Conservation (phyloP, 768 basidiomycete species). For the Atractiella rhizophila region DNA sequence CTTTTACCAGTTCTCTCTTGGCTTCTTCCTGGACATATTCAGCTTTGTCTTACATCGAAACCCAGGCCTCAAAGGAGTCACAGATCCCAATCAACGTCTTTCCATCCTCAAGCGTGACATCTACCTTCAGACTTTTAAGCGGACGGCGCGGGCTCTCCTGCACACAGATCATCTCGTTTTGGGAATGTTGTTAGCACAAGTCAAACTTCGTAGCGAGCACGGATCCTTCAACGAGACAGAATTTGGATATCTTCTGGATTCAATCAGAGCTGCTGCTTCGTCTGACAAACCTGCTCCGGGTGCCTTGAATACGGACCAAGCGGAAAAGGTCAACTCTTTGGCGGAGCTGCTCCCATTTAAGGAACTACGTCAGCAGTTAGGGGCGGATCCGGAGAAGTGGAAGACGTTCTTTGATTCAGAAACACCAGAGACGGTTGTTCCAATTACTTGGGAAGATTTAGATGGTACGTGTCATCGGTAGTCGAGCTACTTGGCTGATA, state of each 20-base stretch:
- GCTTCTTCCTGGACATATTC: constrained; percentile 95
- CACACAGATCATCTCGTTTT: constrained; percentile 77
- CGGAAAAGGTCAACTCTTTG: constrained; percentile 40
- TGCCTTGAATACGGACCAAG: constrained; percentile 47
- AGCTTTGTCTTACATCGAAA: constrained; percentile 80
- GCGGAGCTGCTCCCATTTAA: constrained; percentile 52
- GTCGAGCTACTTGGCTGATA: not conserved
- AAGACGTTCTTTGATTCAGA: constrained; percentile 38
- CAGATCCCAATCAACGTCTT: constrained; percentile 45
- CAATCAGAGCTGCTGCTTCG: constrained; percentile 34
- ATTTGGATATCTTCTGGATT: constrained; percentile 74
- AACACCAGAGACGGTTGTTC: constrained; percentile 42
- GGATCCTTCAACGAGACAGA: constrained; percentile 37
- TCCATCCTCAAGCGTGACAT: constrained; percentile 63
- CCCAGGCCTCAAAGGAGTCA: constrained; percentile 55
- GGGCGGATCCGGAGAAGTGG: constrained; percentile 44
- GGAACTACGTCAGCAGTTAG: constrained; percentile 37
- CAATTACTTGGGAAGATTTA: constrained; percentile 43
- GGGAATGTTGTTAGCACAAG: constrained; percentile 66
- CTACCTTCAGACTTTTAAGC: constrained; percentile 62
- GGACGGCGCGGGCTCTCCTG: constrained; percentile 70
- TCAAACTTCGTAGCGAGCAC: constrained; percentile 60
- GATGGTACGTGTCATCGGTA: constrained; percentile 33
- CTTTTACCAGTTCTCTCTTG: constrained; percentile 95
- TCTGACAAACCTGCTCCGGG: constrained; percentile 22